Evolutionary conservation across 257 asterid species (phyloP).

Genomic region (Leonotis leonurus): DNA sequence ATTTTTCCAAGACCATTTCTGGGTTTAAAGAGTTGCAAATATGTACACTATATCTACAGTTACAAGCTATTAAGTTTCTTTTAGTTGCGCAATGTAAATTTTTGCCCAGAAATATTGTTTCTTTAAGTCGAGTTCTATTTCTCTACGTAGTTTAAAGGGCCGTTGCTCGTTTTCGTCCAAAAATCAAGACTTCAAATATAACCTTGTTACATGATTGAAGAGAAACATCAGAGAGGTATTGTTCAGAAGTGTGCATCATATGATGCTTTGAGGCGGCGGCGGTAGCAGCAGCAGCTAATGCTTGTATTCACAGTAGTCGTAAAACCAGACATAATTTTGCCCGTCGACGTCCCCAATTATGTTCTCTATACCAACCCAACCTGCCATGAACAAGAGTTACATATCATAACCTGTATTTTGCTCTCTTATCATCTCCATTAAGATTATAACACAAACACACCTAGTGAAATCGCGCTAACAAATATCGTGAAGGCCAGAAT

Average conservation of each 20-base stretch:
- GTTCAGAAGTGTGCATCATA: constrained; percentile 8
- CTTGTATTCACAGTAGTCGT: constrained; percentile 44
- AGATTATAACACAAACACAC: constrained; percentile 1
- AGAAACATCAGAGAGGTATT: neutral
- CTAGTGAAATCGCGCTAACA: constrained; percentile 54
- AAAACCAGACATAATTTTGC: constrained; percentile 44
- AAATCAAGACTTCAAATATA: neutral
- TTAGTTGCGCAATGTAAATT: neutral
- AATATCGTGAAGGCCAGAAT: constrained; percentile 55
- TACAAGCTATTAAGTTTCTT: neutral
- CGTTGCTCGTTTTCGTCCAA: neutral
- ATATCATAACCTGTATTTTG: neutral
- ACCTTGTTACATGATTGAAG: neutral
- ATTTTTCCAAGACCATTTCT: neutral
- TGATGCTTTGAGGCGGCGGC: neutral
- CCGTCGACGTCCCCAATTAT: constrained; percentile 32
- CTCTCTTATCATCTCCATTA: neutral
- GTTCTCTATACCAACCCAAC: constrained; percentile 54
- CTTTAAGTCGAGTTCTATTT: neutral
- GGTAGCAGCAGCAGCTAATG: constrained; percentile 11
- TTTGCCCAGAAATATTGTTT: neutral
- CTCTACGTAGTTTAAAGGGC: too few species aligned
- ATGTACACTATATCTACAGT: neutral
- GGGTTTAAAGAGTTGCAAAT: neutral
- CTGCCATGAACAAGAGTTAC: constrained; percentile 20